Evolutionary conservation across 1,284 basidiomycete genomes (phyloP).

Genomic region (Mycena citricolor): DNA sequence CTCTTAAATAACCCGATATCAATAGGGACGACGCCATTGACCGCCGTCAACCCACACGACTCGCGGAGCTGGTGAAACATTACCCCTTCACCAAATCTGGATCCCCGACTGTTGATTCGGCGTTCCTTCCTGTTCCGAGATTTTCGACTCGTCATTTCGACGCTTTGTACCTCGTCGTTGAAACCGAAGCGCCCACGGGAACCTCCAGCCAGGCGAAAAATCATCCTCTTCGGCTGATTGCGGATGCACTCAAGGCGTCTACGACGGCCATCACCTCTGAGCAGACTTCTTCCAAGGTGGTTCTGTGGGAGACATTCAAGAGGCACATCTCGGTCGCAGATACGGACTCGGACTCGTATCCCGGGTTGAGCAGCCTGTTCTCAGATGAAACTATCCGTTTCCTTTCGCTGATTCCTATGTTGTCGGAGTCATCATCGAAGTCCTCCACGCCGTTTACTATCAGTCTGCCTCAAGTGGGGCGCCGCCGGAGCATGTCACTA

Average conservation of each 20-base stretch:
- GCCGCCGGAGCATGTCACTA: constrained; percentile 33
- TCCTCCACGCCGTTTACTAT: constrained; percentile 35
- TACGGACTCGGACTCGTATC: constrained; percentile 29
- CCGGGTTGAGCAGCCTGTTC: constrained; percentile 48
- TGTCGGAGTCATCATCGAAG: constrained; percentile 22
- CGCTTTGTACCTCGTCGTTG: constrained; percentile 64
- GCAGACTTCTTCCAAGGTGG: constrained; percentile 35
- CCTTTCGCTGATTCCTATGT: constrained; percentile 46
- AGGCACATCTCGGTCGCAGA: constrained; percentile 33
- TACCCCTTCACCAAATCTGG: constrained; percentile 58
- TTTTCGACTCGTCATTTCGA: constrained; percentile 64
- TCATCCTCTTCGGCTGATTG: constrained; percentile 57
- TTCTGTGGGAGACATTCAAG: constrained; percentile 57
- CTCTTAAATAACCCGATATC: not conserved
- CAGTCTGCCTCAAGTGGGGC: constrained; percentile 25
- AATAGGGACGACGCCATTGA: constrained; percentile 57
- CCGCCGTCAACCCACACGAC: constrained; percentile 61
- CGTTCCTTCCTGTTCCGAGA: constrained; percentile 52
- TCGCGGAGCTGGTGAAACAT: constrained; percentile 63
- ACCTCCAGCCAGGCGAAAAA: constrained; percentile 41
- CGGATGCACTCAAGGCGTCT: constrained; percentile 54
- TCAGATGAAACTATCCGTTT: constrained; percentile 67
- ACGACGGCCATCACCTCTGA: constrained; percentile 26
- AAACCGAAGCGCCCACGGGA: constrained; percentile 45
- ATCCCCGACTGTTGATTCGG: constrained; percentile 38